A percentile compares a stretch with the other conserved stretches of the same genome.
Conservation (phyloP, 2,329 filamentous ascomycete genomes). For the Penicillium sclerotiorum region DNA sequence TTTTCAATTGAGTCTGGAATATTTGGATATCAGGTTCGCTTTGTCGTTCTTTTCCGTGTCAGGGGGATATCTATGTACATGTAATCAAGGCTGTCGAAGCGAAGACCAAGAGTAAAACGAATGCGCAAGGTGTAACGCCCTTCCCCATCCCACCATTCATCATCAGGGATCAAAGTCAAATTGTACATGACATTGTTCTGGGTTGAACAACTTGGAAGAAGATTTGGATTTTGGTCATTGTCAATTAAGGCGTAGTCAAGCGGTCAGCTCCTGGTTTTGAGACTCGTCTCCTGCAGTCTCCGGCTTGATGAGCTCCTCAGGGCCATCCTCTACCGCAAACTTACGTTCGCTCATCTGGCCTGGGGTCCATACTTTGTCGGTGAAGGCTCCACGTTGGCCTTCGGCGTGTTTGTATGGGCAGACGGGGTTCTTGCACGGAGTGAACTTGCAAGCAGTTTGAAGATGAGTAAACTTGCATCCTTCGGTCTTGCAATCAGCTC, state of each 20-base stretch:
- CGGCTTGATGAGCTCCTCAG: slow-evolving; percentile 74
- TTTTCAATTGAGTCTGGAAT: not conserved
- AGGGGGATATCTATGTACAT: slow-evolving; percentile 30
- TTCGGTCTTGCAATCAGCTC: slow-evolving; percentile 77
- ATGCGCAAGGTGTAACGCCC: slow-evolving; percentile 32
- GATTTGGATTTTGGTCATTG: slow-evolving; percentile 2
- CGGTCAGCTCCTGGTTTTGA: slow-evolving; percentile 35
- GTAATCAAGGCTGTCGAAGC: slow-evolving; percentile 8
- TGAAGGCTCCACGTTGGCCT: slow-evolving; percentile 81
- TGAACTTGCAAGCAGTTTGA: slow-evolving; percentile 83
- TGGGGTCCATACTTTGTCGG: slow-evolving; percentile 89
- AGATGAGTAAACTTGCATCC: slow-evolving; percentile 91
- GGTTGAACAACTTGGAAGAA: not conserved
- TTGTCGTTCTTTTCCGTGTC: slow-evolving; percentile 18
- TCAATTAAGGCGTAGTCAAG: slow-evolving; percentile 33
- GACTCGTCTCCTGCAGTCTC: slow-evolving; percentile 37
- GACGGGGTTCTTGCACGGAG: slow-evolving; percentile 83
- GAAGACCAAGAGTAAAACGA: slow-evolving; percentile 19
- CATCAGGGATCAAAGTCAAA: slow-evolving; percentile 20
- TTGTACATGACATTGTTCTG: slow-evolving; percentile 30
- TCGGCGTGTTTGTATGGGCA: slow-evolving; percentile 90
- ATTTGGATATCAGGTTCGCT: not conserved
- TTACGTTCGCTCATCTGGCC: slow-evolving; percentile 83
- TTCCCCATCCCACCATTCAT: slow-evolving; percentile 25
- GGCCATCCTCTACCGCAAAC: slow-evolving; percentile 69